Evolutionary conservation across 2,329 filamentous ascomycete genomes (phyloP).

Genomic region (Aspergillus aculeatus): DNA sequence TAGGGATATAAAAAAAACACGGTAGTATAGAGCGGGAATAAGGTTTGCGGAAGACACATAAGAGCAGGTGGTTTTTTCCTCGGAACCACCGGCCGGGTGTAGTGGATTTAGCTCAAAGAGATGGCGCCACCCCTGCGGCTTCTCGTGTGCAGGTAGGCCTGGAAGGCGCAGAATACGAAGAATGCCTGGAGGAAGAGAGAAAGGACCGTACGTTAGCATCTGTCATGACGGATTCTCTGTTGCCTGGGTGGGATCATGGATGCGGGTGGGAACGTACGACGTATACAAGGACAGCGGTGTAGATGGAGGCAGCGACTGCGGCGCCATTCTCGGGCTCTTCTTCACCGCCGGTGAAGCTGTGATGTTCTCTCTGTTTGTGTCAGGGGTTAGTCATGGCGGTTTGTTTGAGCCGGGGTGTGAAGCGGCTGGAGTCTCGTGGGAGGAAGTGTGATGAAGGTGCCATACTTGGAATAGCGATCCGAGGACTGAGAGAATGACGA

Average conservation of each 20-base stretch:
- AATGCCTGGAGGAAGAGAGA: constrained; percentile 61
- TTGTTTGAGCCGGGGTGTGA: neutral
- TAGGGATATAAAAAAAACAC: neutral
- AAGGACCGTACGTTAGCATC: neutral
- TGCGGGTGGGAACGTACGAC: constrained; percentile 59
- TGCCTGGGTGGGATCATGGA: neutral
- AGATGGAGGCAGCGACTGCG: constrained; percentile 80
- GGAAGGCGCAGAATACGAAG: constrained; percentile 85
- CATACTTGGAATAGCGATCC: constrained; percentile 71
- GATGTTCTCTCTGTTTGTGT: constrained; percentile 62
- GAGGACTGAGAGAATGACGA: constrained; percentile 64
- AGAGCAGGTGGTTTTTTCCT: neutral
- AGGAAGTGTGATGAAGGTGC: constrained; percentile 17
- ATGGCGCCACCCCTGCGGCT: constrained; percentile 82
- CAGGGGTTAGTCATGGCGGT: neutral
- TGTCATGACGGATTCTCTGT: neutral
- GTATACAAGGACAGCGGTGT: constrained; percentile 85
- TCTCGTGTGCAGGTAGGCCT: constrained; percentile 81
- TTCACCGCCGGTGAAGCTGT: constrained; percentile 75
- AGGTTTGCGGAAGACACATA: no score
- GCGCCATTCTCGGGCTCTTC: constrained; percentile 69
- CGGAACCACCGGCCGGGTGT: neutral
- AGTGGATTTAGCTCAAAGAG: constrained; percentile 57
- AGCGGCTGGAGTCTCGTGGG: neutral
- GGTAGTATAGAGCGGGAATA: neutral